A percentile compares a stretch with the other conserved stretches of the same genome.
Conservation (phyloP, 2,329 filamentous ascomycete genomes). For the Venturiaceae sp. region DNA sequence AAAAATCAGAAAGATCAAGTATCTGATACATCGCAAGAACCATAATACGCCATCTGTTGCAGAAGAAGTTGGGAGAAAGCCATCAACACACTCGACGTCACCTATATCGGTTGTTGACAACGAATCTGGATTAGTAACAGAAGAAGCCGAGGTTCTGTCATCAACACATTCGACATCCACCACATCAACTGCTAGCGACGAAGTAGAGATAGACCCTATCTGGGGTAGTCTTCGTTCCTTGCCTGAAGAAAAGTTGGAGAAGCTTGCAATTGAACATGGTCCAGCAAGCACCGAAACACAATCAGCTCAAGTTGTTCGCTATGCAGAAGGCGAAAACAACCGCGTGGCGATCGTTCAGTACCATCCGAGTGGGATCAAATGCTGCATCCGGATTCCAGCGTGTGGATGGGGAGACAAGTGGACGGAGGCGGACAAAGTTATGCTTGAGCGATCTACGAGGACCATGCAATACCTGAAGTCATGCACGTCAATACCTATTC, state of each 20-base stretch:
- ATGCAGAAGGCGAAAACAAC: neutral
- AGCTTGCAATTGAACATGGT: neutral
- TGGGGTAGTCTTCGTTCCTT: neutral
- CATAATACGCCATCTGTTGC: no score
- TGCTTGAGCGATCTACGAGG: neutral
- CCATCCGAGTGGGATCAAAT: neutral
- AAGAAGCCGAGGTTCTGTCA: no score
- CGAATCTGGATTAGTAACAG: no score
- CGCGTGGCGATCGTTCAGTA: neutral
- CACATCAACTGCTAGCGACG: no score
- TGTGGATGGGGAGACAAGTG: neutral
- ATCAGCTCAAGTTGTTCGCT: neutral
- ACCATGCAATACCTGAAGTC: slow-evolving; percentile 3
- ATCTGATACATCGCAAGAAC: no score
- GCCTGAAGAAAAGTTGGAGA: neutral
- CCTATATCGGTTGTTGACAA: no score
- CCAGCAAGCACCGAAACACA: neutral
- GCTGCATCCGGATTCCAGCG: neutral
- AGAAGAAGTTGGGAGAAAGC: no score
- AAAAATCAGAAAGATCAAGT: no score
- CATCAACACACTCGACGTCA: no score
- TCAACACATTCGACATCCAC: no score
- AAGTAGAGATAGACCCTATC: no score
- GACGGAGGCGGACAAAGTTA: neutral
- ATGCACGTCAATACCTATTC: slow-evolving; percentile 1